Evolutionary conservation across 164 flowering plant genomes (phyloP).

Genomic region (Stephania japonica): DNA sequence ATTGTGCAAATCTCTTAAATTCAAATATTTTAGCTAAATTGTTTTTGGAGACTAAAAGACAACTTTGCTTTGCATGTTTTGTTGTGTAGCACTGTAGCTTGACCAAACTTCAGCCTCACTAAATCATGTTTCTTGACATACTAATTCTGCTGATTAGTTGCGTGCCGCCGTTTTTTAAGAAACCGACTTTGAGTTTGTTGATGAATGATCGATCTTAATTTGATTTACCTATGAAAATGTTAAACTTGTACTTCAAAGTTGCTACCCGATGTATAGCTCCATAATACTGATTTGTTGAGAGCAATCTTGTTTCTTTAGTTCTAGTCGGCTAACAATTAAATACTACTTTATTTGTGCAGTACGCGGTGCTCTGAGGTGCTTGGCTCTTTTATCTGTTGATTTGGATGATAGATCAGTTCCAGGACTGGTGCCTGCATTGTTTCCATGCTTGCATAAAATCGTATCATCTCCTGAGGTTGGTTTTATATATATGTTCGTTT

Average conservation of each 20-base stretch:
- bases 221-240: neutral
- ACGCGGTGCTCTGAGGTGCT: constrained; percentile 80
- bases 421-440: constrained; percentile 60
- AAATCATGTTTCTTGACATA: neutral
- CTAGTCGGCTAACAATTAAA: neutral
- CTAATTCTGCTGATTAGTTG: neutral
- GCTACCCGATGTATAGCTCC: neutral
- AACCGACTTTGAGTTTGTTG: neutral
- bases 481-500: constrained; percentile 4
- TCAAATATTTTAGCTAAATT: neutral
- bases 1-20: neutral
- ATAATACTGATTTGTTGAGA: neutral
- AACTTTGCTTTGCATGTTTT: neutral
- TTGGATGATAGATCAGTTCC: constrained; percentile 81
- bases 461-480: constrained; percentile 84
- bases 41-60: constrained; percentile 1
- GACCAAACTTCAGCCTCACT: neutral
- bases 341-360: constrained; percentile 39
- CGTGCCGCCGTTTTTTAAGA: neutral
- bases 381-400: constrained; percentile 78
- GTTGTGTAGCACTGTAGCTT: neutral
- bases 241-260: neutral
- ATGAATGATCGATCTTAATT: neutral
- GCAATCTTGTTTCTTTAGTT: neutral
- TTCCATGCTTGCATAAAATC: constrained; percentile 67